Base-by-base conservation (phyloP, 257 asterid genomes). In the Catharanthus roseus region DNA sequence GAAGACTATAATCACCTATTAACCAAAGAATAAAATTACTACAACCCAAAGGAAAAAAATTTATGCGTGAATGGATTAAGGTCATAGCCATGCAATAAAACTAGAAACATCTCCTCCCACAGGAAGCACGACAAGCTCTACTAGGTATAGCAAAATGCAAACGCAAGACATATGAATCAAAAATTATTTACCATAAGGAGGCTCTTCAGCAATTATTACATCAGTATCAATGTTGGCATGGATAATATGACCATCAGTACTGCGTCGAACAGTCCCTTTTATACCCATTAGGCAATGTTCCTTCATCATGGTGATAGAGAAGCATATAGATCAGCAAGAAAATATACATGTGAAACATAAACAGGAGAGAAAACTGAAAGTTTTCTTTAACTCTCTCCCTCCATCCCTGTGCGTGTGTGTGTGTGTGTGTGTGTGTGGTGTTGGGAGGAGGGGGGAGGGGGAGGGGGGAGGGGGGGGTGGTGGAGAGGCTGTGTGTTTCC, bases 191-290 rank as follows among this genome's bases (percentile, higher is more conserved):
- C 99, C 97, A 72, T 91, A 91, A 70, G 99, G 95, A 75, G 97
- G 97, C 85, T 91, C 99, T 84, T 91, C 97, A 38, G 99, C 97
- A 83, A 95, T 95, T 66, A 95, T 89, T 65, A 95, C 99, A 82
- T 95, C 99, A 68, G 99, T 95, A 77, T 95, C 99, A 75, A 95
- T 95, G 90, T 95, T 95, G 80, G 99, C 96, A 85, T 95, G 99
- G 74, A 95, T 91, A 75, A 95, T 91, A 87, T 95, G 99, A 53
- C 97, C 97, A 79, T 95, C 99, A 49, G 96, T 87, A 86, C 97
- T 91, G 83, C 97, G 97, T 67, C 99, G 97, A 29, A 95, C 97
- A 44, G 97, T 95, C 78, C 99, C 97, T 79, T 89, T 95, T 77
- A 95, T 91, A 47, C 97, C 99, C 97, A 95, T 89, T 82, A 95